phyloP scores from a whole-genome alignment of 257 asterid genomes.

The Penstemon davidsonii region DNA sequence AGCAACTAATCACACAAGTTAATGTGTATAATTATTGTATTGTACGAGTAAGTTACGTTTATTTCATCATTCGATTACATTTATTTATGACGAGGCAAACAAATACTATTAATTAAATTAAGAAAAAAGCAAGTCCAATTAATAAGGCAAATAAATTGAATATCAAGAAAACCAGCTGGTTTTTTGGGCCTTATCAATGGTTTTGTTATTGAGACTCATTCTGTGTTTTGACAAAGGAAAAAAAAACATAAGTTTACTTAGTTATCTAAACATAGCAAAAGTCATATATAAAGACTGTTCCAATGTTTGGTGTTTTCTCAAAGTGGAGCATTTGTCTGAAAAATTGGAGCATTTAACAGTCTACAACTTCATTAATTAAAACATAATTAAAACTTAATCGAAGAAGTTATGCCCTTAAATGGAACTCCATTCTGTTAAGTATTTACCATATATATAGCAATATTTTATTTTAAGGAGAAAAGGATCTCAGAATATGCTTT shows the following conservation, averaged over 20 bases:
- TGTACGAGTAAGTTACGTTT: neutral
- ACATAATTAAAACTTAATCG: constrained; percentile 8
- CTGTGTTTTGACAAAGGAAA: neutral
- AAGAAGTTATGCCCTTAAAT: constrained; percentile 1
- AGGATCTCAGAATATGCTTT: constrained; percentile 19
- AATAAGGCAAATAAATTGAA: no score
- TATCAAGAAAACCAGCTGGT: no score
- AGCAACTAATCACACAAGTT: neutral
- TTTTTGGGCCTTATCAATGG: no score
- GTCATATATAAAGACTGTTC: constrained; percentile 4
- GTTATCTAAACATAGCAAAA: constrained; percentile 5
- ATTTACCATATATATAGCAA: neutral
- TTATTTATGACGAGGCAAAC: no score
- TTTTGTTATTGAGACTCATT: neutral
- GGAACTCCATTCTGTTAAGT: neutral
- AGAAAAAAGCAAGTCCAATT: neutral
- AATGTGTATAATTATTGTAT: constrained; percentile 3
- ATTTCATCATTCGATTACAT: no score
- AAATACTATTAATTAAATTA: neutral
- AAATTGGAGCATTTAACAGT: constrained; percentile 17
- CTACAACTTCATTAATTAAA: neutral
- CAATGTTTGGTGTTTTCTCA: constrained; percentile 7
- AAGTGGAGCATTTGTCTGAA: constrained; percentile 17
- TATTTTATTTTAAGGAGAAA: neutral
- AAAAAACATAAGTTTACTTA: no score